phyloP scores from a whole-genome alignment of 345 rosid genomes.

The Citrus unshiu region DNA sequence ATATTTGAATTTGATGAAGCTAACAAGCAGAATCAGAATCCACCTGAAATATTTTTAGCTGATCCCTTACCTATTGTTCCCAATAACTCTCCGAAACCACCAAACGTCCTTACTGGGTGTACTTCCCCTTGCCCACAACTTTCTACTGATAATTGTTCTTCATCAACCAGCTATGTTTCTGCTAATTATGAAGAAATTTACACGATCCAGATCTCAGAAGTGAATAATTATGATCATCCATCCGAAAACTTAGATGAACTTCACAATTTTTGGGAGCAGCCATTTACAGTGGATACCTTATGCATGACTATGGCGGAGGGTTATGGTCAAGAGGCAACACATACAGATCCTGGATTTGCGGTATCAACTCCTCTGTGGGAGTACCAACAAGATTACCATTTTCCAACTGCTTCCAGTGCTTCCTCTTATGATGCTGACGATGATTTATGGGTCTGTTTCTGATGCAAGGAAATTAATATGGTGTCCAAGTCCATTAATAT shows the following conservation, averaged over 20 bases:
- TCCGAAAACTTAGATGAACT: not conserved
- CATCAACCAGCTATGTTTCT: not conserved
- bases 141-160: not conserved
- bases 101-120: not conserved
- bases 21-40: not conserved
- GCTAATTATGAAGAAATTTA: not conserved
- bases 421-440: not conserved
- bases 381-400: not conserved
- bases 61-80: not conserved
- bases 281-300: not conserved
- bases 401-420: not conserved
- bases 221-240: no score
- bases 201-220: not conserved
- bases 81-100: not conserved
- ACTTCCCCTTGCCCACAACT: not conserved
- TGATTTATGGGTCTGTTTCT: not conserved
- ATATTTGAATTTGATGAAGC: not conserved
- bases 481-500: not conserved
- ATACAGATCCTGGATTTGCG: not conserved
- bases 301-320: not conserved
- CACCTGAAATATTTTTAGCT: not conserved
- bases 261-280: constrained; percentile 2
- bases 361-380: not conserved
- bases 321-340: not conserved
- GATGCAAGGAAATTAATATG: not conserved